Base-by-base conservation (phyloP, 345 rosid genomes). In the Arabis alpina region DNA sequence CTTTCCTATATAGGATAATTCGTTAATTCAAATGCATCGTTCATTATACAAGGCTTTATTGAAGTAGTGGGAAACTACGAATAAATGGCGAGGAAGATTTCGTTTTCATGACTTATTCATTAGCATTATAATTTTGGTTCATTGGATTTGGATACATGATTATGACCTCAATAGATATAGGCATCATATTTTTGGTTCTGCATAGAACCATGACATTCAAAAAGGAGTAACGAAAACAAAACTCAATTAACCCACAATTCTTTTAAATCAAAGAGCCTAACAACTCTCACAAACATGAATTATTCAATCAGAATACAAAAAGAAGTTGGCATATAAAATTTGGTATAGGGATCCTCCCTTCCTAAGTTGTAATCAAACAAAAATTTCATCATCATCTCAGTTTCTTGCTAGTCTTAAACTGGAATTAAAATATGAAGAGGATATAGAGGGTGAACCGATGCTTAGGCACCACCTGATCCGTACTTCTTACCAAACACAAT, bases 401-500 rank as follows among this genome's bases (percentile, higher is more conserved):
- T 71, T 52, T 71, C 0, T 71, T 71, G 54, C 16, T 39, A 36
- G 45, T 32, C 10, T 6, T 30, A 41, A 42, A 61, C 68, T 61
- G 68, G 61, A 61, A 52, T 11, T 61, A 14, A 49, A 70, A 60
- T 70, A 24, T 11, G 23, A 27, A 60, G 52, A 61, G 13, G 14
- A 70, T 36, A 4, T 16, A 27, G 39, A n/a, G 32, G 72, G 28
- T 15, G 19, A 25, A 9, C 24, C 13, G 6, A 44, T 34, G 45
- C 61, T 77, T 74, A 75, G 64, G 81, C 86, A 56, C 96, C 86
- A 13, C 93, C 96, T 1, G 91, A 86, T 70, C 93, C 88, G 45
- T 76, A 90, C 84, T 87, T 90, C 89, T 87, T 90, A 14, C 93
- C 93, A 2, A 90, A 82, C 25, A 90, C 89, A 48, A 90, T 66